phyloP scores from a whole-genome alignment of 2,329 filamentous ascomycete species.

The Gliomastix tumulicola region DNA sequence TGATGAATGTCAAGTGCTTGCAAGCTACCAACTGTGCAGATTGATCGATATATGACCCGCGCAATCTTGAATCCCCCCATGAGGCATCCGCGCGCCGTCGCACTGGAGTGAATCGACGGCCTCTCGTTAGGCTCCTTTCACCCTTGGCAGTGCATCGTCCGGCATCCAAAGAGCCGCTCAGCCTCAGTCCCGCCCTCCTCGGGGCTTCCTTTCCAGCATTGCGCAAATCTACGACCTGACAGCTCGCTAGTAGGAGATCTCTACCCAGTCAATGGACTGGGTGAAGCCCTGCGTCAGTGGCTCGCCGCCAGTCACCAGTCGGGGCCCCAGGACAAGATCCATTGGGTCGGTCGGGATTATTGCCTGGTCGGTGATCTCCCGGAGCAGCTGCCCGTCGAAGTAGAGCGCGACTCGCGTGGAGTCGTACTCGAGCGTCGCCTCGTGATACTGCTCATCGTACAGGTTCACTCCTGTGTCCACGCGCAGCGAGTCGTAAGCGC shows the following conservation, averaged over 20 bases:
- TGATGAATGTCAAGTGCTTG: too few species aligned
- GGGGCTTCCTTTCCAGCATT: too few species aligned
- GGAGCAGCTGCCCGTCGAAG: constrained; percentile 6
- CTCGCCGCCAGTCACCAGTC: constrained; percentile 5
- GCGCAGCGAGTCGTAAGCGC: constrained; percentile 1
- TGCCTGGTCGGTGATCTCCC: constrained; percentile 6
- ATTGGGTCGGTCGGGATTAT: constrained; percentile 9
- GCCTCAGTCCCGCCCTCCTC: too few species aligned
- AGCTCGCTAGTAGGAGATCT: constrained; percentile 6
- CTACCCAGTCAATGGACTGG: constrained; percentile 10
- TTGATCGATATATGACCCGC: too few species aligned
- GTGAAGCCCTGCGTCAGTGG: constrained; percentile 8
- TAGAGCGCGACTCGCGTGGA: constrained; percentile 8
- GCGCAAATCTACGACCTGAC: too few species aligned
- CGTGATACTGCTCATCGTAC: constrained; percentile 9
- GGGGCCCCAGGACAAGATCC: constrained; percentile 9
- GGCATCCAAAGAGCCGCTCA: too few species aligned
- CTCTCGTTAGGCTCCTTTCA: too few species aligned
- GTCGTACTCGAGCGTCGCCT: constrained; percentile 9
- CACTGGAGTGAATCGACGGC: too few species aligned
- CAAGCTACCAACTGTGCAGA: too few species aligned
- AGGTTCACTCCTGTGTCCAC: constrained; percentile 6
- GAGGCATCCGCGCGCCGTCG: too few species aligned
- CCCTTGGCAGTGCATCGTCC: too few species aligned
- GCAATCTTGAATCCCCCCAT: too few species aligned